These are phyloP conservation scores for Cucumis melo DNA, from an alignment of 306 rosid genomes.

Conservation along the genomic window DNA sequence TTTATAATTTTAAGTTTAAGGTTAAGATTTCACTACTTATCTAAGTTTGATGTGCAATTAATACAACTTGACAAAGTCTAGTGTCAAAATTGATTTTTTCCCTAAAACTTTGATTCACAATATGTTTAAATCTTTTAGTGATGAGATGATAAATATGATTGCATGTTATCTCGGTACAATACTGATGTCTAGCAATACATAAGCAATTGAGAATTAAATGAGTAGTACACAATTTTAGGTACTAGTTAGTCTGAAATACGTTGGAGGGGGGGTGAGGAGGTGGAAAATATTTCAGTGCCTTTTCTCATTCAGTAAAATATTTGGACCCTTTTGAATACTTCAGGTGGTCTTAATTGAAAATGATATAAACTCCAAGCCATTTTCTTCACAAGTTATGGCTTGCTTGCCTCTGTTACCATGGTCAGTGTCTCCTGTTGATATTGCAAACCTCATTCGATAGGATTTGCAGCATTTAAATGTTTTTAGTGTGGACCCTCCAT, in stretches of 20 bases:
- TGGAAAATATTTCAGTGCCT: not conserved
- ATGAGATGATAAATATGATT: too few species aligned
- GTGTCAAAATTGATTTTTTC: too few species aligned
- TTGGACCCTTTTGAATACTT: conserved; percentile 13
- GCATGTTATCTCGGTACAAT: not conserved
- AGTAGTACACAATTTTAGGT: not conserved
- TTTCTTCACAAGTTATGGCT: conserved; percentile 82
- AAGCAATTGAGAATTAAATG: not conserved
- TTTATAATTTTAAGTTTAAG: too few species aligned
- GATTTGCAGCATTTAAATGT: conserved; percentile 58
- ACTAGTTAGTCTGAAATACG: not conserved
- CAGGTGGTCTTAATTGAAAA: conserved; percentile 98
- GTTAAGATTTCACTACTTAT: too few species aligned
- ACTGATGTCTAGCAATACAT: not conserved
- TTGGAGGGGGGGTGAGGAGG: not conserved
- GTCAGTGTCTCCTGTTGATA: conserved; percentile 71
- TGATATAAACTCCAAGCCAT: conserved; percentile 86
- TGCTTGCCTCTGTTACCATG: conserved; percentile 98
- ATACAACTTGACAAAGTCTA: too few species aligned
- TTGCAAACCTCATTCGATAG: conserved; percentile 64
- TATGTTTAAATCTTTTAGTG: too few species aligned
- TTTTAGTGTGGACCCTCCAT: conserved; percentile 98
- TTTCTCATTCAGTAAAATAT: not conserved
- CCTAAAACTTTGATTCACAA: too few species aligned
- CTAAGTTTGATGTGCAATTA: too few species aligned